A percentile compares a stretch with the other conserved stretches of the same genome.
Evolutionary conservation across 1,139 yeast genomes (phyloP).

Genomic region (Saccharomyces hybrid): DNA sequence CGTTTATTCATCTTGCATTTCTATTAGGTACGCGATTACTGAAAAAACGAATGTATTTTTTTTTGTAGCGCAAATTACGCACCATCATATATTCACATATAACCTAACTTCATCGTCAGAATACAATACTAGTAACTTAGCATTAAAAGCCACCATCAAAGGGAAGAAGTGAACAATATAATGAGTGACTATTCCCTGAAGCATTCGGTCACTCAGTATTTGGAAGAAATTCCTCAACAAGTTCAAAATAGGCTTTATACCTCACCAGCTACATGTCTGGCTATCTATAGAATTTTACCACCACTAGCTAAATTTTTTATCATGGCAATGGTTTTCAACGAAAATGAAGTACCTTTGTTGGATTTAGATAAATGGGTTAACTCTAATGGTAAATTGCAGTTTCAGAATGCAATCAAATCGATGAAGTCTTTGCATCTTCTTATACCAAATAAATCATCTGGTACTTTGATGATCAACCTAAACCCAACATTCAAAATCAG

Average conservation of each 20-base stretch:
- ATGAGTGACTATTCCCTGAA: conserved; percentile 45
- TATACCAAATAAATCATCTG: conserved; percentile 40
- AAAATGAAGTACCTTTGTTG: conserved; percentile 57
- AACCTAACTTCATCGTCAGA: background rate
- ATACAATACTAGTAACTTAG: background rate
- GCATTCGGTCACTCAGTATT: conserved; percentile 78
- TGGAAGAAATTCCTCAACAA: conserved; percentile 80
- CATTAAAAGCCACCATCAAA: background rate
- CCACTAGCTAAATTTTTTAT: conserved; percentile 82
- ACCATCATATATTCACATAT: background rate
- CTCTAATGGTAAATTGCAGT: conserved; percentile 39
- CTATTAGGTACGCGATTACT: background rate
- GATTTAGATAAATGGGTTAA: conserved; percentile 75
- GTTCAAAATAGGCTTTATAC: conserved; percentile 72
- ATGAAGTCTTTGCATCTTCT: conserved; percentile 69
- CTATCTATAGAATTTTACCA: conserved; percentile 81
- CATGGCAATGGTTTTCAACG: conserved; percentile 79
- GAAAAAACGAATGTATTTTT: background rate
- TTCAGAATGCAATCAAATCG: conserved; percentile 72
- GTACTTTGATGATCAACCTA: conserved; percentile 37
- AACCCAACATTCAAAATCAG: conserved; percentile 69
- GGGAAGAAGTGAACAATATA: background rate
- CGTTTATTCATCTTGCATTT: background rate
- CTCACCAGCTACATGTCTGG: conserved; percentile 89
- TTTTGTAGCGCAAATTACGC: background rate